Percentiles rank a stretch among this genome's conserved stretches.
Conservation (phyloP, 441 rosid genomes). For the Lepidium campestre region DNA sequence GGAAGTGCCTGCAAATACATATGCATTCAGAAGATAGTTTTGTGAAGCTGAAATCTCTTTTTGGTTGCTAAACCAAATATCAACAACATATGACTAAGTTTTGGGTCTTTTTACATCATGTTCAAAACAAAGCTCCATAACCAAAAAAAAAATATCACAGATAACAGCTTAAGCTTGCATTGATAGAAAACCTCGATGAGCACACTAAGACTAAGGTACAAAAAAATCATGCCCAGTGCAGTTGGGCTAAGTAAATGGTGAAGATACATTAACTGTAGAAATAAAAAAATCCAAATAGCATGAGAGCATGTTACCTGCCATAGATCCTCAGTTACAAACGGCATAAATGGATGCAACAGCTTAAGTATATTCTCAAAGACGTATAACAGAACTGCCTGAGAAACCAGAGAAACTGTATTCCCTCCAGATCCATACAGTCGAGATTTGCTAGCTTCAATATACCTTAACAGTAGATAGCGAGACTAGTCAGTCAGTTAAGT, state of each 20-base stretch:
- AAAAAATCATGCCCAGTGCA: background rate
- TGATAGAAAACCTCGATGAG: background rate
- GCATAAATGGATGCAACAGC: slow-evolving; percentile 96
- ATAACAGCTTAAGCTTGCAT: background rate
- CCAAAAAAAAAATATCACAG: background rate
- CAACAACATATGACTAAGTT: background rate
- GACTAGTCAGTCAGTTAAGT: slow-evolving; percentile 3
- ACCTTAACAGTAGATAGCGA: slow-evolving; percentile 43
- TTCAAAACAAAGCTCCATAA: background rate
- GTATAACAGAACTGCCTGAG: slow-evolving; percentile 83
- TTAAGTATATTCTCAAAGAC: slow-evolving; percentile 80
- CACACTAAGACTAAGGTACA: background rate
- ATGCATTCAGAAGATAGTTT: background rate
- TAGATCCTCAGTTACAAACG: slow-evolving; percentile 86
- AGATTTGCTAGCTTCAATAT: slow-evolving; percentile 95
- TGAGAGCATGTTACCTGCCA: slow-evolving; percentile 67
- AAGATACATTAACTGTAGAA: background rate
- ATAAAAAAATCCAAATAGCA: background rate
- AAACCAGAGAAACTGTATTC: slow-evolving; percentile 42
- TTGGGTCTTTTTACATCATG: background rate
- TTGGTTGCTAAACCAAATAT: slow-evolving; percentile 1
- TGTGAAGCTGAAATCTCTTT: background rate
- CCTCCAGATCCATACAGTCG: slow-evolving; percentile 64
- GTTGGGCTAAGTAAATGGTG: background rate
- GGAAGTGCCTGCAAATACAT: slow-evolving; percentile 68